Evolutionary conservation across 2,329 filamentous ascomycete species (phyloP).

Genomic region (Colletotrichum sp.): DNA sequence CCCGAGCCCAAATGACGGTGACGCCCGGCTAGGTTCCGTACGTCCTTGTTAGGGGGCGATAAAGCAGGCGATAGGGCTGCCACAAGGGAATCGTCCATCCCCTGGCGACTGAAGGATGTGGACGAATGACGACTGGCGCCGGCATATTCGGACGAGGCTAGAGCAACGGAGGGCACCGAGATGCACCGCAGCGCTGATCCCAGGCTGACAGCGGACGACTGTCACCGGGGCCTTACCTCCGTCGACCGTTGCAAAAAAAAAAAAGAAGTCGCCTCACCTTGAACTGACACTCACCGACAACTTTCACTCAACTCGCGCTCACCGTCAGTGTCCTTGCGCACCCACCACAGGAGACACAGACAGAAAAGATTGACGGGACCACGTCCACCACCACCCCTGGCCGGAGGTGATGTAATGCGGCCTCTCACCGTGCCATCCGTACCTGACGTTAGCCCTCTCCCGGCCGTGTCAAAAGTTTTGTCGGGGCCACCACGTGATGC

Average conservation of each 20-base stretch:
- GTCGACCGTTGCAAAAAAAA: neutral
- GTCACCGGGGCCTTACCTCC: neutral
- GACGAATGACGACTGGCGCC: neutral
- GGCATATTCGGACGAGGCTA: slow-evolving; percentile 1
- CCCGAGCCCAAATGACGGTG: neutral
- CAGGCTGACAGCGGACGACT: neutral
- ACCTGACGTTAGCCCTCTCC: neutral
- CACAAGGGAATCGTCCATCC: neutral
- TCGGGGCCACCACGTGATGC: slow-evolving; percentile 11
- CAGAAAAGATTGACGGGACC: neutral
- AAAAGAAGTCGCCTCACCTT: neutral
- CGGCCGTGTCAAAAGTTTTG: slow-evolving; percentile 6
- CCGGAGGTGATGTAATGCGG: slow-evolving; percentile 9
- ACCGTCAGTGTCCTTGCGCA: neutral
- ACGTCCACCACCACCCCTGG: neutral
- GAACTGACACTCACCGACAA: neutral
- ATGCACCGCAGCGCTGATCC: neutral
- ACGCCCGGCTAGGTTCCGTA: neutral
- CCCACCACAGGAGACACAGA: neutral
- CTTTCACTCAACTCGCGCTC: neutral
- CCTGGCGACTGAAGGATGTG: neutral
- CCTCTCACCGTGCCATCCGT: neutral
- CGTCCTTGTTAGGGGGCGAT: neutral
- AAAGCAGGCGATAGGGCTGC: neutral
- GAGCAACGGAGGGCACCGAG: neutral